Evolutionary conservation across 495 filamentous ascomycete genomes (phyloP).

Genomic region (Stereocaulon alpinum): DNA sequence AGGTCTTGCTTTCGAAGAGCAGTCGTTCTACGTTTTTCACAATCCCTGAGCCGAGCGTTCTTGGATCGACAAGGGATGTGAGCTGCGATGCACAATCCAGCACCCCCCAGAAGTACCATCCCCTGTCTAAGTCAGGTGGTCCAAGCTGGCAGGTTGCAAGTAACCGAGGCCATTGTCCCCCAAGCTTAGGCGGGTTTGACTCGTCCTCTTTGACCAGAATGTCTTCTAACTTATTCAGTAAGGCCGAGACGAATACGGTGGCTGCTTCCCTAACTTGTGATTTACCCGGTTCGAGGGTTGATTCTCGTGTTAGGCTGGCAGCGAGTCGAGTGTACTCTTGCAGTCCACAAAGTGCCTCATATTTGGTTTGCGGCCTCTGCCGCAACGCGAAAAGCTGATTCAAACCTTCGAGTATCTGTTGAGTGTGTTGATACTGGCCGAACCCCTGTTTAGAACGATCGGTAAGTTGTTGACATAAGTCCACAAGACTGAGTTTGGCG

Average conservation of each 20-base stretch:
- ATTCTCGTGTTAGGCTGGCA: not conserved
- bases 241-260: not conserved
- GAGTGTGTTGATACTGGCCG: slow-evolving; percentile 8
- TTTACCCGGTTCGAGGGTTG: not conserved
- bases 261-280: not conserved
- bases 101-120: slow-evolving; percentile 2
- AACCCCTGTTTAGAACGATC: not conserved
- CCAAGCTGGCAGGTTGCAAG: not conserved
- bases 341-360: not conserved
- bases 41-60: not conserved
- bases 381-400: slow-evolving; percentile 1
- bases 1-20: not conserved
- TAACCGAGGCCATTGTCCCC: not conserved
- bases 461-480: not conserved
- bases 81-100: slow-evolving; percentile 6
- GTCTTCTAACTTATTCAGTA: not conserved
- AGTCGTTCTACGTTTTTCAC: not conserved
- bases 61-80: not conserved
- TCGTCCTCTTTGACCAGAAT: not conserved
- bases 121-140: slow-evolving; percentile 2
- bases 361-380: not conserved
- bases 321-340: slow-evolving; percentile 6
- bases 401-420: not conserved
- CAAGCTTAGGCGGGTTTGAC: not conserved
- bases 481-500: not conserved